Evolutionary conservation across 139 green algal species (phyloP), one percentile per base, ranked within the genome.

Genomic region (Auxenochlorella protothecoides): DNA sequence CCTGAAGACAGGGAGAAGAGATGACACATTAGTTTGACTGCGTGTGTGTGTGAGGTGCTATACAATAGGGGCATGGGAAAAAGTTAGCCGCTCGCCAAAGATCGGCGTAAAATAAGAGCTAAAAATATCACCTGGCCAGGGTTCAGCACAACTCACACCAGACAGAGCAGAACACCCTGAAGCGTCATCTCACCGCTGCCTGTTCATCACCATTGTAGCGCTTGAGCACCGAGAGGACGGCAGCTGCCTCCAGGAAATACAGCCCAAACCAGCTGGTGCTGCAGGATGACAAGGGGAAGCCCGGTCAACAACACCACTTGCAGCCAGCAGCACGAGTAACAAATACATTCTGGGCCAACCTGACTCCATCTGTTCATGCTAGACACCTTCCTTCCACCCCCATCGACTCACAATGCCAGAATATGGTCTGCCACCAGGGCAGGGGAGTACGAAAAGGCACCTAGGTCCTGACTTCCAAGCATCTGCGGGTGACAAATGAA

Each of bases 181-280:
- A 65, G 8, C 12, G 14, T 4, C 14, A 53, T 12, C 69, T 9
- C 65, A 78, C 70, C 70, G 70, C 70, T 55, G 66, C 69, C 27
- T 72, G 15, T 6, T 65, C 53, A 59, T 82, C 78, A 59, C 83
- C 55, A 5, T 68, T 65, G 68, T 79, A 82, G 54, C 76, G 68
- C 13, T 81, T 78, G 5, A 91, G 72, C 11, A 89, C 82, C 5
- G 79, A 63, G 11, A 83, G 68, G 56, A 91, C 82, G 44, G 80
- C 84, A 12, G 67, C 68, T 3, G 80, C 87, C 76, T 92, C 87
- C 11, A 91, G 76, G 5, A 76, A 61, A 62, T 90, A 91, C 15
- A 91, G 81, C 2, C 80, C 3, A 1, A 84, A 55, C 85, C 84
- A 91, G 65, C 63, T 74, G n/a, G 73, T 74, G 12, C 84, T 88